phyloP scores from a whole-genome alignment of 176 grass and related monocot species.

The Dendrocalamus sinicus region DNA sequence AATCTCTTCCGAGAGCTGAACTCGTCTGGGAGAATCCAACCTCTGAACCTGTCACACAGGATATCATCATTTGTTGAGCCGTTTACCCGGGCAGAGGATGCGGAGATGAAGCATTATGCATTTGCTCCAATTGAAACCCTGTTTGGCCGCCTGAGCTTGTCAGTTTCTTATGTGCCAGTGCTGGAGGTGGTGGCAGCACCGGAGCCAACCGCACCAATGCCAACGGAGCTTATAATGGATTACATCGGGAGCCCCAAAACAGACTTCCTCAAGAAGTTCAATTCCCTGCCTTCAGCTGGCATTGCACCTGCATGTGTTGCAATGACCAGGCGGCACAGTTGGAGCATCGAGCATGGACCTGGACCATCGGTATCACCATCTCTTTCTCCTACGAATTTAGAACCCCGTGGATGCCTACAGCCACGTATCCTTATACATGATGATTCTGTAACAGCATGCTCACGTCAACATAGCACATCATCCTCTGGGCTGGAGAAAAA shows the following conservation, averaged over 20 bases:
- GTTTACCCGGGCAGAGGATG: constrained; percentile 71
- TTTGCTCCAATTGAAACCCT: constrained; percentile 82
- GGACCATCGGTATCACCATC: constrained; percentile 35
- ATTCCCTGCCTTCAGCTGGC: constrained; percentile 60
- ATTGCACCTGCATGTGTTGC: constrained; percentile 45
- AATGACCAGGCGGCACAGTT: constrained; percentile 72
- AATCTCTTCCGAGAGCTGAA: constrained; percentile 77
- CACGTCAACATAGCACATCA: constrained; percentile 41
- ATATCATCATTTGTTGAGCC: constrained; percentile 76
- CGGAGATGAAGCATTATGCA: constrained; percentile 65
- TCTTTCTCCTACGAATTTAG: constrained; percentile 42
- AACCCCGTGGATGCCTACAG: constrained; percentile 31
- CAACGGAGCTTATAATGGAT: constrained; percentile 72
- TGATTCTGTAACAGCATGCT: constrained; percentile 38
- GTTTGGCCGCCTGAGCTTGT: constrained; percentile 65
- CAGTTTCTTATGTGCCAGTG: constrained; percentile 73
- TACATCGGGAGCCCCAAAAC: constrained; percentile 84
- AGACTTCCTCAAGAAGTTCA: constrained; percentile 64
- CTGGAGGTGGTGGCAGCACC: constrained; percentile 51
- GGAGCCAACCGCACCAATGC: constrained; percentile 52
- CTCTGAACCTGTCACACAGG: constrained; percentile 73
- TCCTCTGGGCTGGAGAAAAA: constrained; percentile 48
- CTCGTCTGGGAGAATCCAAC: constrained; percentile 67
- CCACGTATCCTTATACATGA: constrained; percentile 3
- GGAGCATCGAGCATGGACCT: constrained; percentile 64